Conservation (phyloP, 352 stramenopile genomes). For the Phytopythium sindhum region DNA sequence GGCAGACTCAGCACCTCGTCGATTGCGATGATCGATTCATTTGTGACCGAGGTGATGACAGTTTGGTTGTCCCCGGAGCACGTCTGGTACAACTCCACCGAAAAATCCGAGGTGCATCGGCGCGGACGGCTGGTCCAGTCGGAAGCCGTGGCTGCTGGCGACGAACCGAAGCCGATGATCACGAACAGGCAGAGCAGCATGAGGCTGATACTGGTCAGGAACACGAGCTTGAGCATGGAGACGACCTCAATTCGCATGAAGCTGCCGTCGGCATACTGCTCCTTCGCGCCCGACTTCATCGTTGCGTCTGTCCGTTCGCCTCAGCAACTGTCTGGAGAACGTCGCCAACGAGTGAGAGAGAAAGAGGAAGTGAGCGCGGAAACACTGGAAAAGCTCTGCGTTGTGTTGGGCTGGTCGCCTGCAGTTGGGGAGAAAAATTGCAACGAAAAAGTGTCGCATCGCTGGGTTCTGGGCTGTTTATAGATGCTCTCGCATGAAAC, state of each 20-base stretch:
- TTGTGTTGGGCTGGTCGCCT: not conserved
- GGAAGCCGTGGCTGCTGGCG: constrained; percentile 31
- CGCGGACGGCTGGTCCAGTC: constrained; percentile 50
- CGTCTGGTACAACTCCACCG: constrained; percentile 25
- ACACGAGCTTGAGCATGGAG: constrained; percentile 50
- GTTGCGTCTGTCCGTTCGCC: not conserved
- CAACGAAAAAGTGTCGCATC: constrained; percentile 1
- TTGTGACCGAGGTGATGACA: constrained; percentile 8
- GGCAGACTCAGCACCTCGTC: constrained; percentile 36
- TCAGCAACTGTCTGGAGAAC: not conserved
- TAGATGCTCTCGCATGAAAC: not conserved
- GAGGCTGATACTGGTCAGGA: constrained; percentile 21
- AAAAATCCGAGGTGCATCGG: constrained; percentile 56
- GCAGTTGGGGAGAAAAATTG: not conserved
- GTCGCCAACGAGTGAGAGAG: not conserved
- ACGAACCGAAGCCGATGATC: constrained; percentile 34
- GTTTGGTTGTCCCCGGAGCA: constrained; percentile 24
- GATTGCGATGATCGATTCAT: constrained; percentile 32
- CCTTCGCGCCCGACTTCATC: constrained; percentile 25
- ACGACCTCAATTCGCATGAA: constrained; percentile 68
- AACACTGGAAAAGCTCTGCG: not conserved
- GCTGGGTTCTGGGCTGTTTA: not conserved
- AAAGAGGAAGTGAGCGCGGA: not conserved
- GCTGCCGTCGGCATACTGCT: constrained; percentile 20
- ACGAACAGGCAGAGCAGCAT: constrained; percentile 43